Base-by-base conservation (phyloP, 768 basidiomycete genomes). In the Tricholoma bakamatsutake region DNA sequence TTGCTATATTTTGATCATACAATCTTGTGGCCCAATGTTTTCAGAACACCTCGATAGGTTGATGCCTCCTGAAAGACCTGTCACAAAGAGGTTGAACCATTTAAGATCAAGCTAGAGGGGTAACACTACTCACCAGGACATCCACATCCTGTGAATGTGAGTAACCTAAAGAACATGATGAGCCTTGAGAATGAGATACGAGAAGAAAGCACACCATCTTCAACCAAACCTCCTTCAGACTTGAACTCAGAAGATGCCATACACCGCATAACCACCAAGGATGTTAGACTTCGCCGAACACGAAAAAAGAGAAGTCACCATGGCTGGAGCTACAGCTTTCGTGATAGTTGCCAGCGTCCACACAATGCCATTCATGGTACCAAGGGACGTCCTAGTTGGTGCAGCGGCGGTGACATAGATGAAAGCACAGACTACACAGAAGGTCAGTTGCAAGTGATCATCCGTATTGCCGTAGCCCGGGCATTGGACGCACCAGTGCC, bases 401-500 rank as follows among this genome's bases (percentile, higher is more conserved):
- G 43, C 43, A 11, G 43, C 10, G 10, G 43, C 1, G 21, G 13
- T 45, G 21, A 45, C 43, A 12, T 27, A 45, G 11, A 45, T 6
- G 12, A 27, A 45, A 45, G 12, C 5, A 10, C 43, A 45, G 10
- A 3, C 43, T 45, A 10, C 21, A 42, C 18, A 3, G 17, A 6
- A 5, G 40, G 21, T 42, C 17, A 18, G 1, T 17, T 12, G n/a
- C n/a, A n/a, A n/a, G n/a, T 18, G 4, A 18, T 42, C 8, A 42
- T 21, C 17, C 17, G 11, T 42, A 42, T 6, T 8, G 40, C 8
- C 3, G n/a, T 42, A 45, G 27, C 24, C 8, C 10, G 7, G 4
- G n/a, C 5, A 27, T 2, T 45, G 21, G 9, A 52, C 40, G 13
- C 28, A 57, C 57, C 52, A 30, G 48, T 52, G n/a, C 50, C 57